Percentiles rank a stretch among this genome's conserved stretches.
Conservation (phyloP, 2,329 filamentous ascomycete species). For the Penicillium sp. region DNA sequence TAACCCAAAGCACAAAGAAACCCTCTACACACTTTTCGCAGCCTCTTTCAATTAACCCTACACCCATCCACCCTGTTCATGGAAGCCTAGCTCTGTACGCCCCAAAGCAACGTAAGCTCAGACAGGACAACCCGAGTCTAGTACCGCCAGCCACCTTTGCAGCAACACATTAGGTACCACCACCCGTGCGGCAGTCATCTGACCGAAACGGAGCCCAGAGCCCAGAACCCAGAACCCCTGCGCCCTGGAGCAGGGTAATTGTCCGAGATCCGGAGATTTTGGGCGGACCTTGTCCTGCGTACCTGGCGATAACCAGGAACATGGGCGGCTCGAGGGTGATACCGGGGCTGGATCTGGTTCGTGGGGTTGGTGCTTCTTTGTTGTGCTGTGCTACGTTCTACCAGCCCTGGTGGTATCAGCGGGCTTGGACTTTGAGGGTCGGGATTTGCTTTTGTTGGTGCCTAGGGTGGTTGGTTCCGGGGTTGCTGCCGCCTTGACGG, state of each 20-base stretch:
- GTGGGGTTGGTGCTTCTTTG: background rate
- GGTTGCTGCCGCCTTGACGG: background rate
- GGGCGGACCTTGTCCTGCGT: background rate
- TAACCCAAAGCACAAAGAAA: background rate
- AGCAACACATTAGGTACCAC: conserved; percentile 4
- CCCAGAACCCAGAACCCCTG: background rate
- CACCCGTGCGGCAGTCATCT: conserved; percentile 22
- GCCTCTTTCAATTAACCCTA: background rate
- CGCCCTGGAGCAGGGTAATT: conserved; percentile 6
- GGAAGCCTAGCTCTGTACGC: conserved; percentile 1
- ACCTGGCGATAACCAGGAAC: conserved; percentile 5
- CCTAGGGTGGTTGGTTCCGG: background rate
- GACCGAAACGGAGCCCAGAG: conserved; percentile 4
- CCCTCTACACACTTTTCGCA: background rate
- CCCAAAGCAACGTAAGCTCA: background rate
- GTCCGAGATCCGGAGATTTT: conserved; percentile 15
- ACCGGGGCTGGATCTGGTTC: background rate
- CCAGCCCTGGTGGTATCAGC: background rate
- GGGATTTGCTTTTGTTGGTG: background rate
- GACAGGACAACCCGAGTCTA: conserved; percentile 13
- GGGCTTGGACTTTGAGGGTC: background rate
- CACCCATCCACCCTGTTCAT: background rate
- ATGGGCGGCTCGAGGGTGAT: background rate
- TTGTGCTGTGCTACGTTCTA: background rate
- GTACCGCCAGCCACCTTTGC: conserved; percentile 13